Evolutionary conservation across 2,329 filamentous ascomycete genomes (phyloP), one percentile per base, ranked within the genome.

Genomic region (Pestalotiopsis sp.): DNA sequence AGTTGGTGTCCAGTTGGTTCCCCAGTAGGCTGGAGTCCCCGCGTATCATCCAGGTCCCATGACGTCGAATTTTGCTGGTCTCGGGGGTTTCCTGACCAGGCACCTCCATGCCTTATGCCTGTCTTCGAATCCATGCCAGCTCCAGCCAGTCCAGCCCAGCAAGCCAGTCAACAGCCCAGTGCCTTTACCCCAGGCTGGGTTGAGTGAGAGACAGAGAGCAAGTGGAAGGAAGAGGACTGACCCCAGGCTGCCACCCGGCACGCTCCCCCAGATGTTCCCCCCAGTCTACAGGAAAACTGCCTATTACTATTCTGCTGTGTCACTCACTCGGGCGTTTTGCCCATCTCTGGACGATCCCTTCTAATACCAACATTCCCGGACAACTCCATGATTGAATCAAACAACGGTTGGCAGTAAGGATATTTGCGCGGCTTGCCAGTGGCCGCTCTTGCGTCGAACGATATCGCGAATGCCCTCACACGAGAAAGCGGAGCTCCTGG

Each of bases 391-490:
- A 20, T 38, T 58, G 52, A 66, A 38, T 36, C 31, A 36, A 36
- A 36, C 31, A 36, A 36, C 31, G 58, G 60, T 45, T 55, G 52
- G 63, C 66, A 49, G 61, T 55, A 67, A 66, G 60, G 31, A 64
- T 59, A 55, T 61, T 39, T 45, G 17, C 41, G 25, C 60, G 58
- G 25, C 25, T 49, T 59, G 23, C 64, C 31, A 49, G 41, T 66
- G 23, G 41, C 20, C 45, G 64, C 41, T 17, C 20, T 38, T 14
- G 45, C 59, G 9, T 62, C 27, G 58, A 69, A 67, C 68, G 62
- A 72, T 71, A 68, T 68, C 69, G 58, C 74, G 76, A 78, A 79
- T 79, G 76, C 72, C 76, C 74, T 77, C 76, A 74, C 69, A 73
- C 69, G 74, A 75, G 69, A 73, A 73, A 68, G 64, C 73, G 67